Evolutionary conservation across 768 basidiomycete species (phyloP).

Genomic region (Amanita muscaria): DNA sequence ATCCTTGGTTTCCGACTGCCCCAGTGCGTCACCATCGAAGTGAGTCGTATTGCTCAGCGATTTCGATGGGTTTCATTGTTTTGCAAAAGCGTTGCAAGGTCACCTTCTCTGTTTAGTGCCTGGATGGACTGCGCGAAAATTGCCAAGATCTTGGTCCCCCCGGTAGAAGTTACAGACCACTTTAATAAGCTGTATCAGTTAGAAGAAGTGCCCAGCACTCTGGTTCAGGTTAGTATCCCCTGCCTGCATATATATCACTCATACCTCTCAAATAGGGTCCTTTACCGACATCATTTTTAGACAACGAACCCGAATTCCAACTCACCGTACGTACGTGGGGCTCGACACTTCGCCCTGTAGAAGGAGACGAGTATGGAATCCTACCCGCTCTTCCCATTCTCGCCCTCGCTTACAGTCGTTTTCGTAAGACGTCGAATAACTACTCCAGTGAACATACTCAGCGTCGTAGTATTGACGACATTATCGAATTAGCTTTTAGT

Average conservation of each 20-base stretch:
- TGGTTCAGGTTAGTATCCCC: conserved; percentile 7
- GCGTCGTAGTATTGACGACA: conserved; percentile 7
- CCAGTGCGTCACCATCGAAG: conserved; percentile 1
- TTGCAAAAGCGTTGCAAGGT: conserved; percentile 1
- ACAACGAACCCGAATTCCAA: conserved; percentile 6
- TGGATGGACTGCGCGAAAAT: neutral
- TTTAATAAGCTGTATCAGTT: conserved; percentile 8
- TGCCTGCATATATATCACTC: conserved; percentile 4
- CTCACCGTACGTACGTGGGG: conserved; percentile 7
- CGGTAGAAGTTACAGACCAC: neutral
- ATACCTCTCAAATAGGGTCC: conserved; percentile 1
- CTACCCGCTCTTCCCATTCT: conserved; percentile 4
- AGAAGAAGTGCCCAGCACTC: conserved; percentile 6
- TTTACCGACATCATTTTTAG: conserved; percentile 2
- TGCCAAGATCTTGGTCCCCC: neutral
- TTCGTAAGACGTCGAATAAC: conserved; percentile 6
- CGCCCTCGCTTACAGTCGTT: conserved; percentile 8
- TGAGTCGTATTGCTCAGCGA: neutral
- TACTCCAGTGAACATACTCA: conserved; percentile 7
- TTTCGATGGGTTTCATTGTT: conserved; percentile 6
- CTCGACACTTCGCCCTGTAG: conserved; percentile 6
- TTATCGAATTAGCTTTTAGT: neutral
- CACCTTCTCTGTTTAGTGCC: conserved; percentile 1
- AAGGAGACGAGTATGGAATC: conserved; percentile 7
- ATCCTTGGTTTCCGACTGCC: conserved; percentile 1